These are phyloP conservation scores for Ustilago esculenta DNA, from an alignment of 1,284 basidiomycete species.

Conservation along the genomic window DNA sequence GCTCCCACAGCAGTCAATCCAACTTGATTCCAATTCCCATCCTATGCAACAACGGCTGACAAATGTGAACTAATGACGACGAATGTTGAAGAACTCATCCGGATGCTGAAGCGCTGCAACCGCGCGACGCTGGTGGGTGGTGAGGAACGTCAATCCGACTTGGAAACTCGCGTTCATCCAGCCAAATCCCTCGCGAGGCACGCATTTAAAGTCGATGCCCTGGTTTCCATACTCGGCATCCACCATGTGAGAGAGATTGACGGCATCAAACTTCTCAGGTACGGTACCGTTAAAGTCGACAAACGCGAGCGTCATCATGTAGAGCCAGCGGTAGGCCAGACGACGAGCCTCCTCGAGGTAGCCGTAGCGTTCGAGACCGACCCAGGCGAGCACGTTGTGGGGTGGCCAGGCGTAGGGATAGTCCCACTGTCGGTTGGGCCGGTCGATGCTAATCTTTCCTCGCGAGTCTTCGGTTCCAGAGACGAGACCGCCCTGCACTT, in stretches of 20 bases:
- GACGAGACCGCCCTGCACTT: slow-evolving; percentile 93
- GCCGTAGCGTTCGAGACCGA: slow-evolving; percentile 93
- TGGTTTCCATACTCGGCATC: slow-evolving; percentile 99
- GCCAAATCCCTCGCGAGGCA: slow-evolving; percentile 97
- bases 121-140: slow-evolving; percentile 90
- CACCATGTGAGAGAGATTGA: slow-evolving; percentile 90
- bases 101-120: slow-evolving; percentile 91
- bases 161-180: slow-evolving; percentile 74
- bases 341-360: slow-evolving; percentile 92
- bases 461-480: slow-evolving; percentile 96
- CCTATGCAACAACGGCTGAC: too few species aligned
- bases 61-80: slow-evolving; percentile 26
- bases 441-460: slow-evolving; percentile 90
- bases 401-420: slow-evolving; percentile 79
- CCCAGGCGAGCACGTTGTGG: slow-evolving; percentile 80
- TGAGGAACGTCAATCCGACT: slow-evolving; percentile 92
- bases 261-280: slow-evolving; percentile 98
- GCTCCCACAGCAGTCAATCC: too few species aligned
- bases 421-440: slow-evolving; percentile 98
- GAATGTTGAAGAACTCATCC: slow-evolving; percentile 78
- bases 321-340: slow-evolving; percentile 92
- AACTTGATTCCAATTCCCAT: too few species aligned
- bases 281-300: slow-evolving; percentile 94
- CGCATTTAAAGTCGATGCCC: slow-evolving; percentile 87
- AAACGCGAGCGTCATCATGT: slow-evolving; percentile 74